Base-by-base conservation (phyloP, 2,329 filamentous ascomycete genomes). In the Paraconiothyrium sp. region DNA sequence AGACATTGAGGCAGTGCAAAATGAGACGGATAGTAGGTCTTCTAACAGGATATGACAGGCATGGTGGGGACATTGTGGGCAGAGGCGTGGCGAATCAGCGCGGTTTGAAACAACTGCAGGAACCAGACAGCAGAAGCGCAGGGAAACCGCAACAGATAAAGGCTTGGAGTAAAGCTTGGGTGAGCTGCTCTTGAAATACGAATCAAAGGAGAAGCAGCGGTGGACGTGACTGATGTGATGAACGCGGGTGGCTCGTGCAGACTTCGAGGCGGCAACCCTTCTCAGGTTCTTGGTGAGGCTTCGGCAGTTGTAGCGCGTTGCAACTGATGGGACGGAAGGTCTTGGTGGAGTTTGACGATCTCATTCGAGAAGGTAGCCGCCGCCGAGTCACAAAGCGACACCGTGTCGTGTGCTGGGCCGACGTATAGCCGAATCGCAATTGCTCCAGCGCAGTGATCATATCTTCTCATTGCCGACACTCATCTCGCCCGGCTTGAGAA, bases 151-250 rank as follows among this genome's bases (percentile, higher is more conserved):
- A 30, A 30, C 27, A 30, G 27, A 30, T 30, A 52, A 62, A 51
- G 50, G 57, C 64, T 70, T 65, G 67, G 64, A 62, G 46, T 56
- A 68, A 66, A 65, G 64, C 62, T 65, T 65, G 59, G 59, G 54
- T 48, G 43, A 50, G 41, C 44, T 43, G 37, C 27, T 35, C 46
- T 66, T 63, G 58, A 60, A 49, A 59, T 34, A 20, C 41, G 43
- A 46, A 41, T 41, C 13, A 20, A 39, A 41, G 32, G 49, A 48
- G 34, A 54, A 59, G 59, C 14, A 11, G 16, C n/a, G 52, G 61
- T 62, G n/a, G 60, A 59, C 62, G 60, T 54, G 60, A 63, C 58
- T 62, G 54, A 63, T 52, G 50, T 56, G 35, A 51, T 39, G 24
- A 46, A 34, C 55, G 35, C 46, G 24, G 46, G 27, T 56, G 55